Percentiles rank a stretch among this genome's conserved stretches.
phyloP scores from a whole-genome alignment of 805 yeast genomes.

The Tetrapisispora arboricola region DNA sequence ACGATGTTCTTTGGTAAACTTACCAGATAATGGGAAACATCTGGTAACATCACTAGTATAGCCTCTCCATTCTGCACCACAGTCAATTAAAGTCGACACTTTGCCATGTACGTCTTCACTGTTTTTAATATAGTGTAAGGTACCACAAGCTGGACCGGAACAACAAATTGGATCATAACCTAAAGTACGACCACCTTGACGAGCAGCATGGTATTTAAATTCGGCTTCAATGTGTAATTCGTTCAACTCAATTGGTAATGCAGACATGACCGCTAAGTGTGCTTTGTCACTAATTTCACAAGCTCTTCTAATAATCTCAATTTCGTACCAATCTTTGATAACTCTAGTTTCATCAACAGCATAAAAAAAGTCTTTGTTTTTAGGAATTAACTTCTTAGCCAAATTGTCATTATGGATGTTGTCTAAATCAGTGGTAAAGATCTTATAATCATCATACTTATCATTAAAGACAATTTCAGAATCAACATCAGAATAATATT shows the following conservation, averaged over 20 bases:
- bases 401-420: constrained; percentile 32
- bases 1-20: constrained; percentile 80
- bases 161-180: constrained; percentile 96
- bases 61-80: constrained; percentile 95
- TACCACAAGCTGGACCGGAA: constrained; percentile 83
- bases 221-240: constrained; percentile 96
- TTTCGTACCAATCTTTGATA: constrained; percentile 76
- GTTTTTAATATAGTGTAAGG: constrained; percentile 81
- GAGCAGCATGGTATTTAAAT: constrained; percentile 81
- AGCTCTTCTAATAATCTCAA: constrained; percentile 68
- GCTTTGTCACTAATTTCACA: constrained; percentile 77
- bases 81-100: constrained; percentile 74
- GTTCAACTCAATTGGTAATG: constrained; percentile 73
- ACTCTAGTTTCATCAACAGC: constrained; percentile 84
- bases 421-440: constrained; percentile 47
- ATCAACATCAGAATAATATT: constrained; percentile 45
- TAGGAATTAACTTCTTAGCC: constrained; percentile 31
- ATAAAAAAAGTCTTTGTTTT: constrained; percentile 42
- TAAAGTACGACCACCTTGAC: constrained; percentile 85
- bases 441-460: constrained; percentile 14
- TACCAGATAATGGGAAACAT: constrained; percentile 85
- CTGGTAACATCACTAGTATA: constrained; percentile 93
- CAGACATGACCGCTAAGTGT: constrained; percentile 87
- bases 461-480: constrained; percentile 24
- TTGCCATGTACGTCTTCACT: constrained; percentile 51